Conservation (phyloP, 2,329 filamentous ascomycete genomes). For the Alternaria sp. region DNA sequence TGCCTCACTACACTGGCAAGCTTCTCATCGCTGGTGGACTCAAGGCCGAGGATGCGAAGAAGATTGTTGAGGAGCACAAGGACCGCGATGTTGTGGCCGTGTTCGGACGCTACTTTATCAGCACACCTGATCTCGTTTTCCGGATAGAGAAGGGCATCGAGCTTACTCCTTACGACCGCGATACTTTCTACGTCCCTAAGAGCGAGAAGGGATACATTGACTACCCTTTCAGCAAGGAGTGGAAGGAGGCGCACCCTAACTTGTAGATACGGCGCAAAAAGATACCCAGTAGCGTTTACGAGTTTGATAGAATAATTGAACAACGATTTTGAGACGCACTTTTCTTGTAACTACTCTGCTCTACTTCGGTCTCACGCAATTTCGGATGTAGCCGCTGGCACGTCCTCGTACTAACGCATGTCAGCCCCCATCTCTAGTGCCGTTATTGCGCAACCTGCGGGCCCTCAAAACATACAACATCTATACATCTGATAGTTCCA, state of each 20-base stretch:
- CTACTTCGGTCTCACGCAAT: background rate
- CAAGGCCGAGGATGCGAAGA: slow-evolving; percentile 47
- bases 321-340: background rate
- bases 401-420: background rate
- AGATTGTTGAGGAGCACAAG: slow-evolving; percentile 50
- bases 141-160: slow-evolving; percentile 53
- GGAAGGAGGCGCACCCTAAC: slow-evolving; percentile 9
- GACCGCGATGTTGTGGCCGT: slow-evolving; percentile 54
- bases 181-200: slow-evolving; percentile 53
- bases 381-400: background rate
- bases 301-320: background rate
- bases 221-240: slow-evolving; percentile 40
- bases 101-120: slow-evolving; percentile 58
- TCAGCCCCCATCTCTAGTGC: background rate
- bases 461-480: background rate
- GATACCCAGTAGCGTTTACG: background rate
- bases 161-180: slow-evolving; percentile 54
- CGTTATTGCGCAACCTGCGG: background rate
- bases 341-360: background rate
- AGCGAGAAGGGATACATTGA: slow-evolving; percentile 51
- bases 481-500: background rate
- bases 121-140: slow-evolving; percentile 57
- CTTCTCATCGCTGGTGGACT: slow-evolving; percentile 53
- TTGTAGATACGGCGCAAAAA: background rate
- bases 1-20: slow-evolving; percentile 36